These are phyloP conservation scores for Mycena leptocephala DNA, from an alignment of 768 basidiomycete genomes.

Conservation along the genomic window DNA sequence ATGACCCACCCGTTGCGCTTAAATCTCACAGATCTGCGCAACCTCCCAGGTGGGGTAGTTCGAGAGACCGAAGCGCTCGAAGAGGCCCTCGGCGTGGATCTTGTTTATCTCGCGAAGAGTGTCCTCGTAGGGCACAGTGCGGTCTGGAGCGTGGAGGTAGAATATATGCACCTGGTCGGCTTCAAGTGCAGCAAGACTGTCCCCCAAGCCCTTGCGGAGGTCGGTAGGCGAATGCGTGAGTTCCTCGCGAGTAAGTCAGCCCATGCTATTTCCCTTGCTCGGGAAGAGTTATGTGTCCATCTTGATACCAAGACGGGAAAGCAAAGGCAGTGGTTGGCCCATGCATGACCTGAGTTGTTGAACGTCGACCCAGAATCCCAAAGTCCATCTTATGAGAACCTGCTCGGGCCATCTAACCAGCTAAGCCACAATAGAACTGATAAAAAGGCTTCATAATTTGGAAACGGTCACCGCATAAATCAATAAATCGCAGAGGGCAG, in stretches of 20 bases:
- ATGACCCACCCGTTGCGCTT: constrained; percentile 58
- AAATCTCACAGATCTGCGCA: constrained; percentile 45
- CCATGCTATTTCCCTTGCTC: constrained; percentile 15
- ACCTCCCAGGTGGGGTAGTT: constrained; percentile 64
- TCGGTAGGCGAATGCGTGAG: constrained; percentile 14
- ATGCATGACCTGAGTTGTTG: no score
- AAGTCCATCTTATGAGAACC: no score
- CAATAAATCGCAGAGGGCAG: no score
- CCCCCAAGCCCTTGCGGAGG: constrained; percentile 47
- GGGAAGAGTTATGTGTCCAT: constrained; percentile 68
- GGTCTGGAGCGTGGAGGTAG: constrained; percentile 66
- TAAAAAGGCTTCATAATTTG: no score
- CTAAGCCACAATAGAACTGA: no score
- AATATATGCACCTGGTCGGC: constrained; percentile 52
- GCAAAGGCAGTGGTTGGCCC: no score
- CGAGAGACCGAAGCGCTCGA: constrained; percentile 64
- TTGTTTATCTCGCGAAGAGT: no score
- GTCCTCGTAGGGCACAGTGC: no score
- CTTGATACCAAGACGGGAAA: no score
- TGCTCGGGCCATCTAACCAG: no score
- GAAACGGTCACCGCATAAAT: no score
- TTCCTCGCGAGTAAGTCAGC: background rate
- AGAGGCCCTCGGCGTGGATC: constrained; percentile 59
- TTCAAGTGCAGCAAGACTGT: constrained; percentile 59
- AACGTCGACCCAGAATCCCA: no score